Conservation (phyloP, 2,329 filamentous ascomycete genomes). For the Cordyceps cicadae region DNA sequence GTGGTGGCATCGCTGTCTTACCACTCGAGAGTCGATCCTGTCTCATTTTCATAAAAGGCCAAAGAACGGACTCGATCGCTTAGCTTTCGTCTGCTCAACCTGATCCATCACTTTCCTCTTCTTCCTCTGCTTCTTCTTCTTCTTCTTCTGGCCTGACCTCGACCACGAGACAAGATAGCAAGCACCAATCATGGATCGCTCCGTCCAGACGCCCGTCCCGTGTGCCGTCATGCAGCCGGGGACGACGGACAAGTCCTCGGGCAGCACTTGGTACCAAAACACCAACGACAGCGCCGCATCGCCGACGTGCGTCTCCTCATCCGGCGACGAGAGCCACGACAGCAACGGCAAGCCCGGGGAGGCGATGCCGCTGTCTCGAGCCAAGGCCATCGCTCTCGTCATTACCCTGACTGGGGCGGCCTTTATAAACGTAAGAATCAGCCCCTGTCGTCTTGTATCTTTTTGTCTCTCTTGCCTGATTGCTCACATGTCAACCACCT, state of each 20-base stretch:
- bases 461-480: not conserved
- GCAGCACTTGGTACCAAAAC: not conserved
- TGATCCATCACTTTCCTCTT: not conserved
- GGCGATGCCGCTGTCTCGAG: constrained; percentile 36
- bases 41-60: not conserved
- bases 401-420: constrained; percentile 46
- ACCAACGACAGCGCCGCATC: not conserved
- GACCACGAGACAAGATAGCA: not conserved
- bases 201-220: not conserved
- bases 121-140: not conserved
- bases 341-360: constrained; percentile 14
- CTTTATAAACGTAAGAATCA: constrained; percentile 41
- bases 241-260: not conserved
- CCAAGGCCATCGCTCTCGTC: constrained; percentile 46
- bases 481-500: constrained; percentile 10
- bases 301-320: not conserved
- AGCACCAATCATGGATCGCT: not conserved
- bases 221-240: not conserved
- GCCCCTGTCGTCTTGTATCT: not conserved
- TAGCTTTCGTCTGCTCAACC: not conserved
- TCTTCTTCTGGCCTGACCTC: too few relatives aligned
- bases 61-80: not conserved
- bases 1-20: not conserved
- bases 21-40: not conserved
- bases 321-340: constrained; percentile 10